Evolutionary conservation across 495 filamentous ascomycete species (phyloP).

Genomic region (Aspergillus conjunctus): DNA sequence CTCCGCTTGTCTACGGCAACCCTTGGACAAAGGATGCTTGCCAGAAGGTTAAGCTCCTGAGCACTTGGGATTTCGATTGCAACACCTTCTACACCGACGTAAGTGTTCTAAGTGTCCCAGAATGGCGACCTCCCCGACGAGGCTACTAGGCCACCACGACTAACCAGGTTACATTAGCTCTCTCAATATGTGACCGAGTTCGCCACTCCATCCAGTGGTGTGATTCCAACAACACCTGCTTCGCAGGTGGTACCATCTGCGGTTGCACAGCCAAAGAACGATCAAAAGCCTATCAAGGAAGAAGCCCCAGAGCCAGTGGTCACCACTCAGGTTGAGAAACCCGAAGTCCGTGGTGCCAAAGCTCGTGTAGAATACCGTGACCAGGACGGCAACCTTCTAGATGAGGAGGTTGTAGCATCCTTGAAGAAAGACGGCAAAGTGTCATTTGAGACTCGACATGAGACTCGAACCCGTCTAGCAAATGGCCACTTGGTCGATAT

Average conservation of each 20-base stretch:
- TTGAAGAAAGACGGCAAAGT: conserved; percentile 81
- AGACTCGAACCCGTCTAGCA: conserved; percentile 72
- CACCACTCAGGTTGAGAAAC: conserved; percentile 42
- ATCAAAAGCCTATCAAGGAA: conserved; percentile 21
- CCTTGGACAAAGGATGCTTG: conserved; percentile 88
- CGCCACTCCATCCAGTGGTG: conserved; percentile 21
- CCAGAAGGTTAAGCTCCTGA: conserved; percentile 81
- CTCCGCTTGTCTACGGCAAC: conserved; percentile 91
- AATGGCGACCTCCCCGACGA: conserved; percentile 38
- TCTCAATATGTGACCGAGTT: conserved; percentile 45
- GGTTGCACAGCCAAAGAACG: conserved; percentile 27
- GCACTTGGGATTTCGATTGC: conserved; percentile 96
- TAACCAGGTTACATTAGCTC: conserved; percentile 40
- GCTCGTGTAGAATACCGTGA: conserved; percentile 94
- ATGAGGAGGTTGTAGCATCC: conserved; percentile 78
- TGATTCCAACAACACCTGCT: conserved; percentile 33
- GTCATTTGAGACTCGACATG: conserved; percentile 90
- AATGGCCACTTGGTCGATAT: conserved; percentile 53
- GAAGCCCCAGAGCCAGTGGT: conserved; percentile 41
- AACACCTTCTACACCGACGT: conserved; percentile 86
- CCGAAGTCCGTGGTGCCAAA: conserved; percentile 64
- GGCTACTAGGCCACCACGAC: conserved; percentile 34
- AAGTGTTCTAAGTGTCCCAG: conserved; percentile 65
- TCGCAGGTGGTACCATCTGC: conserved; percentile 20
- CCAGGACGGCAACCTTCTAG: conserved; percentile 85